Conservation (phyloP, 2,329 filamentous ascomycete species). For the Teratosphaeria gauchensis region DNA sequence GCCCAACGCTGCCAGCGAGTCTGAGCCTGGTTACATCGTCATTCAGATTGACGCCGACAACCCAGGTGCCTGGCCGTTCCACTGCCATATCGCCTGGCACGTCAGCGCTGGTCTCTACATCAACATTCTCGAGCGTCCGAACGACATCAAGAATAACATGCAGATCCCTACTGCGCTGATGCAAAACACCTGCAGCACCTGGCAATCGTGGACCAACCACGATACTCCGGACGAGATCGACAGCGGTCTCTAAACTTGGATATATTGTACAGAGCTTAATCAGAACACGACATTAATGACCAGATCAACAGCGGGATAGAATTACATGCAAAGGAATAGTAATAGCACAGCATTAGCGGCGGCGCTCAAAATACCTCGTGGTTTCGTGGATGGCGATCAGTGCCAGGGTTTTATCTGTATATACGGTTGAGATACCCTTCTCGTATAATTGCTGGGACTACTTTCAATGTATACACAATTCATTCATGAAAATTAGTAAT, state of each 20-base stretch:
- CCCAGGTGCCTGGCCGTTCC: constrained; percentile 33
- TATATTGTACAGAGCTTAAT: background rate
- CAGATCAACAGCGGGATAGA: background rate
- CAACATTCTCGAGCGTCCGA: constrained; percentile 22
- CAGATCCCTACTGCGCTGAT: constrained; percentile 18
- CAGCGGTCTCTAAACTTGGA: background rate
- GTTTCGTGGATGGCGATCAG: background rate
- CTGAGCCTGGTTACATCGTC: constrained; percentile 25
- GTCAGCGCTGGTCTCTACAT: constrained; percentile 23
- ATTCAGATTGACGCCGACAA: constrained; percentile 42
- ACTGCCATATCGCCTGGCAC: constrained; percentile 27
- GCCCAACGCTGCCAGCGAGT: constrained; percentile 21
- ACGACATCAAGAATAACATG: constrained; percentile 22
- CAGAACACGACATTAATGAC: background rate
- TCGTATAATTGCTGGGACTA: background rate
- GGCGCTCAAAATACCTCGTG: background rate
- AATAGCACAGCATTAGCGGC: background rate
- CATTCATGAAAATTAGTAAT: too few species aligned
- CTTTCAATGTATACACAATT: too few species aligned
- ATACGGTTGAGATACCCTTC: background rate
- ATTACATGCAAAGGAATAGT: background rate
- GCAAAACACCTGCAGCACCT: constrained; percentile 25
- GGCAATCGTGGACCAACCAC: constrained; percentile 24
- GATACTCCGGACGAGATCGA: constrained; percentile 26
- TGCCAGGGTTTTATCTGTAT: background rate